Evolutionary conservation across 108 stramenopile genomes (phyloP).

Genomic region (Aurantiochytrium sp.): DNA sequence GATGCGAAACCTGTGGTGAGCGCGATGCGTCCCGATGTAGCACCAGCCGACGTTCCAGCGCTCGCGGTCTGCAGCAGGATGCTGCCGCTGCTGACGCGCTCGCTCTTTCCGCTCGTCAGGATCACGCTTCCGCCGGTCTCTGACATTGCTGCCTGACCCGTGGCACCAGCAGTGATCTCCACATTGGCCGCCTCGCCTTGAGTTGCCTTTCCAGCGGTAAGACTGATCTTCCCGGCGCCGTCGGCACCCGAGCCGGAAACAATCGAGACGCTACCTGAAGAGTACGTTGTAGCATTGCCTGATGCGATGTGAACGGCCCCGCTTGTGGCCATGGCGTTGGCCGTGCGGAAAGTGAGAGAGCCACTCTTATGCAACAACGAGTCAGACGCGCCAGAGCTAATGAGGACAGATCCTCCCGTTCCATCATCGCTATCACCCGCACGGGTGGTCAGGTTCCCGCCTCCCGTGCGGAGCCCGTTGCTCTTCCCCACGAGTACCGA

Average conservation of each 20-base stretch:
- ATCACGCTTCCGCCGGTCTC: not conserved
- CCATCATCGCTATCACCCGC: not conserved
- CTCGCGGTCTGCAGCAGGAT: not conserved
- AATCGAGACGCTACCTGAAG: not conserved
- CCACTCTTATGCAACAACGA: not conserved
- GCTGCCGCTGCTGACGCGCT: not conserved
- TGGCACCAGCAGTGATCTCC: not conserved
- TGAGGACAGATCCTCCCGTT: not conserved
- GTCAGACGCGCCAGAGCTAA: not conserved
- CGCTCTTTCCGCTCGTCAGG: not conserved
- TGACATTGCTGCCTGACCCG: not conserved
- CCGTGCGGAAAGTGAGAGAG: not conserved
- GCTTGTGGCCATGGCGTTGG: not conserved
- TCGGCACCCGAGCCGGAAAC: not conserved
- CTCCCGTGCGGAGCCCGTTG: not conserved
- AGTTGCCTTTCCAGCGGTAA: not conserved
- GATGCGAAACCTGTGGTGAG: not conserved
- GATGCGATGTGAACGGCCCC: not conserved
- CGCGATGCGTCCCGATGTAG: not conserved
- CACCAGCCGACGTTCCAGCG: not conserved
- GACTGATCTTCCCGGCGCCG: not conserved
- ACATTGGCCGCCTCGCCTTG: not conserved
- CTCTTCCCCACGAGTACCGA: conserved; percentile 17
- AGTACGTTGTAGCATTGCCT: not conserved
- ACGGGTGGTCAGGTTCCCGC: not conserved